These are phyloP conservation scores for Ceratocystis harringtonii DNA, from an alignment of 2,329 filamentous ascomycete genomes.

Conservation along the genomic window DNA sequence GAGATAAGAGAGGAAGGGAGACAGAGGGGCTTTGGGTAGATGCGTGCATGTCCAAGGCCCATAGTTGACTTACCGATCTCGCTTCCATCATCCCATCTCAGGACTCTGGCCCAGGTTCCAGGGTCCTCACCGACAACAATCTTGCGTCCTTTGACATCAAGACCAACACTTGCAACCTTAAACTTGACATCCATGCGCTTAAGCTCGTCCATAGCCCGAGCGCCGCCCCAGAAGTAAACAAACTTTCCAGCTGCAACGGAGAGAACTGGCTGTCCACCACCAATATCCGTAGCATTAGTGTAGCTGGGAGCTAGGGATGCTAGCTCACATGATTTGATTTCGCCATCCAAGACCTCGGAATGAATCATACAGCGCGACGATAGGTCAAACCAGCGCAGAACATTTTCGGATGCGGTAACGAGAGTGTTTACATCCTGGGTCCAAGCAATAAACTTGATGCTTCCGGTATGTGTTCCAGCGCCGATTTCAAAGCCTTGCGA, in stretches of 20 bases:
- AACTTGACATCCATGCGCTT: conserved; percentile 70
- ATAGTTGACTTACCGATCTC: conserved; percentile 48
- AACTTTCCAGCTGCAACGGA: conserved; percentile 89
- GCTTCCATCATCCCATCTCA: conserved; percentile 68
- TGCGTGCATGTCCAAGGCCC: neutral
- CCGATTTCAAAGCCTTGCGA: conserved; percentile 74
- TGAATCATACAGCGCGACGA: conserved; percentile 59
- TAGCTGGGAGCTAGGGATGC: conserved; percentile 48
- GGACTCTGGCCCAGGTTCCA: conserved; percentile 93
- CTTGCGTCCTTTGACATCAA: conserved; percentile 67
- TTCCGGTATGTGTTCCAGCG: conserved; percentile 63
- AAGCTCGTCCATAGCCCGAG: conserved; percentile 51
- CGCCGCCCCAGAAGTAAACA: conserved; percentile 79
- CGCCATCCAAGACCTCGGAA: conserved; percentile 63
- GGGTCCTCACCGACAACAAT: conserved; percentile 82
- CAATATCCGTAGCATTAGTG: conserved; percentile 46
- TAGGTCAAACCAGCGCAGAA: conserved; percentile 87
- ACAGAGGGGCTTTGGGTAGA: neutral
- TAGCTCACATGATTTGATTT: conserved; percentile 86
- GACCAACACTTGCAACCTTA: conserved; percentile 77
- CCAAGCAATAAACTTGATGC: conserved; percentile 96
- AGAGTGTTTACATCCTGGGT: conserved; percentile 74
- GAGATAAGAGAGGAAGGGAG: neutral
- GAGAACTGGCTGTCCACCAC: conserved; percentile 55
- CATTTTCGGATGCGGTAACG: conserved; percentile 83